These are phyloP conservation scores for Metschnikowia lachancei DNA, from an alignment of 805 yeast genomes.

Conservation along the genomic window DNA sequence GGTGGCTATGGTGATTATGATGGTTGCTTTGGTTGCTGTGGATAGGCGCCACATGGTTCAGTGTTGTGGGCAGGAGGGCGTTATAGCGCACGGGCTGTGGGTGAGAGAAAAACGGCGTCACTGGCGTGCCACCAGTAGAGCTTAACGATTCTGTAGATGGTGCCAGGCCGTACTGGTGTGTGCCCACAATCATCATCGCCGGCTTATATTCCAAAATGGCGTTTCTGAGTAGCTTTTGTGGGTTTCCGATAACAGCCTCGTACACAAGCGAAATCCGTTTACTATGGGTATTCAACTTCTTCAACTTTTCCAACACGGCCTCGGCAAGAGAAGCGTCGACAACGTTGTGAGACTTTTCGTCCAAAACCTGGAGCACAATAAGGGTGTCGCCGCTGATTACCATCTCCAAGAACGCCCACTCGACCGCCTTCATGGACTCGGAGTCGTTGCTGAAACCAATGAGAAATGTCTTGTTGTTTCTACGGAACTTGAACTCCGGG, in stretches of 20 bases:
- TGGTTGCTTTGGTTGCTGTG: neutral
- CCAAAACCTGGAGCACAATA: constrained; percentile 40
- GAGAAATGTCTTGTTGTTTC: constrained; percentile 43
- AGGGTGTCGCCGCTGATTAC: constrained; percentile 44
- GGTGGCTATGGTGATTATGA: neutral
- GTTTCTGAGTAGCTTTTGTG: constrained; percentile 35
- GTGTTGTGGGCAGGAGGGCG: neutral
- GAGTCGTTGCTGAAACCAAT: constrained; percentile 39
- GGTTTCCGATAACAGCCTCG: constrained; percentile 42
- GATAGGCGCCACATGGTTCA: neutral
- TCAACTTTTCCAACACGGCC: constrained; percentile 28
- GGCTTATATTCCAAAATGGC: constrained; percentile 45
- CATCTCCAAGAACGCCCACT: constrained; percentile 46
- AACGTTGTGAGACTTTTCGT: constrained; percentile 28
- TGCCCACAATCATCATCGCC: constrained; percentile 46
- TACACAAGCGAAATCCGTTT: constrained; percentile 39
- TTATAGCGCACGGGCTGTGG: constrained; percentile 10
- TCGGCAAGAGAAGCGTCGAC: constrained; percentile 34
- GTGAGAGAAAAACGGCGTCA: constrained; percentile 7
- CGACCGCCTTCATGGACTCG: constrained; percentile 40
- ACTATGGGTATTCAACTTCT: constrained; percentile 33
- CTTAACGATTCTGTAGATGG: constrained; percentile 2
- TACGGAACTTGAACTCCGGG: constrained; percentile 41
- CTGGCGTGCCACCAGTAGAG: neutral
- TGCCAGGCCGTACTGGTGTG: constrained; percentile 30